These are phyloP conservation scores for Aaosphaeria arxii DNA, from an alignment of 2,329 filamentous ascomycete species.

Conservation along the genomic window DNA sequence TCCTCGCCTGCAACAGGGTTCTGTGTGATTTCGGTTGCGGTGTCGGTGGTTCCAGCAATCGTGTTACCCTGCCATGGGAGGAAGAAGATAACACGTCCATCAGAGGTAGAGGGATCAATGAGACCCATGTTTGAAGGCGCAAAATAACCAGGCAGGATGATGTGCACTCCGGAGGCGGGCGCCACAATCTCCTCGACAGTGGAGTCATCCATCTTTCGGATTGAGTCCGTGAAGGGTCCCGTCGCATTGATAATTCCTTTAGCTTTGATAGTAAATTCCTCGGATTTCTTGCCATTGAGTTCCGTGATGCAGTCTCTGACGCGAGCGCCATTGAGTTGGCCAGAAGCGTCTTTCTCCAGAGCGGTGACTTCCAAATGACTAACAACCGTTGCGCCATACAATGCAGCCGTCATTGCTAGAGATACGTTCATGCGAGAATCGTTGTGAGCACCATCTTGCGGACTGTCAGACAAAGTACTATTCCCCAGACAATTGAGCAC, in stretches of 20 bases:
- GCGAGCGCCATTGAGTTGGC: slow-evolving; percentile 69
- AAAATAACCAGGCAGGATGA: slow-evolving; percentile 85
- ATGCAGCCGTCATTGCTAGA: slow-evolving; percentile 81
- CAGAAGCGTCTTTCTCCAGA: slow-evolving; percentile 70
- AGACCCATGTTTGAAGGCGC: slow-evolving; percentile 83
- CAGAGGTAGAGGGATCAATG: slow-evolving; percentile 81
- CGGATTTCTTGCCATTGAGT: slow-evolving; percentile 58
- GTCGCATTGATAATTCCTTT: slow-evolving; percentile 87
- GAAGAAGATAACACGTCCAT: slow-evolving; percentile 90
- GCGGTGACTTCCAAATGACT: slow-evolving; percentile 81
- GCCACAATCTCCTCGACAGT: slow-evolving; percentile 74
- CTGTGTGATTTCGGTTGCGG: slow-evolving; percentile 66
- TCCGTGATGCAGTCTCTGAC: slow-evolving; percentile 69
- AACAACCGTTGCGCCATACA: slow-evolving; percentile 78
- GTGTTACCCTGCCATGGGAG: slow-evolving; percentile 91
- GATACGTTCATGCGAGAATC: slow-evolving; percentile 92
- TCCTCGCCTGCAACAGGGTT: slow-evolving; percentile 78
- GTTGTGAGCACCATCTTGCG: slow-evolving; percentile 77
- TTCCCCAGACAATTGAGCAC: neutral
- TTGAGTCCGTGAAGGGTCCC: slow-evolving; percentile 81
- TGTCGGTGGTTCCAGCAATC: slow-evolving; percentile 84
- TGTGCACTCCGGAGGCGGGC: slow-evolving; percentile 80
- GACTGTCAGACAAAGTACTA: slow-evolving; percentile 17
- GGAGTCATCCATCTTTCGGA: slow-evolving; percentile 80
- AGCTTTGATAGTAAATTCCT: slow-evolving; percentile 70